Evolutionary conservation across 2,329 filamentous ascomycete genomes (phyloP), one percentile per base, ranked within the genome.

Genomic region (Aureobasidium sp.): DNA sequence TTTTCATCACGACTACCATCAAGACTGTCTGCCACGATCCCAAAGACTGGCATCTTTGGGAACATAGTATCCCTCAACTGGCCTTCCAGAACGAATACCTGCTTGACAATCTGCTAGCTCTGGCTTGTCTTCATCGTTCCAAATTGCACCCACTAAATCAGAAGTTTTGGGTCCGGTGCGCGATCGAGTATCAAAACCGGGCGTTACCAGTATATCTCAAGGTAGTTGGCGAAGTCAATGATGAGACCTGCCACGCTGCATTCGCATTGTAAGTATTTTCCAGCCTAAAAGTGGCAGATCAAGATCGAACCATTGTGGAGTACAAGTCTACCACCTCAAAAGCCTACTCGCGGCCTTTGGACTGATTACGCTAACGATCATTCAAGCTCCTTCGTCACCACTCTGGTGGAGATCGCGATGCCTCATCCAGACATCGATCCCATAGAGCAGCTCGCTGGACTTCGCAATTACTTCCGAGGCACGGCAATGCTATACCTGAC

Each of bases 11-110:
- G 6, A 44, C 34, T 20, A 61, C 47, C 27, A 34, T 44, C 39
- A 52, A 61, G 29, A 61, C 47, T 8, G 9, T 52, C 29, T 36
- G 25, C n/a, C 47, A 51, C 11, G 57, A 61, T 44, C 57, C 57
- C 14, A 61, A 61, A 17, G 57, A 61, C 31, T 52, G 45, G 47
- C 27, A 61, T 9, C 36, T 52, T 47, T 61, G 45, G 45, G 47
- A 51, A 25, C 17, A 29, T 52, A 36, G 22, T 11, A 44, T 61
- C 8, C 57, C 57, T n/a, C 37, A 36, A 25, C n/a, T 61, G 22
- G 57, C 57, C 17, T 61, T 61, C 5, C 25, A 61, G 3, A 34
- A 52, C 15, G 47, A 41, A 6, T 61, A 51, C 20, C 36, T 61
- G 17, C 57, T 61, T 14, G 57, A 61, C 17, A 20, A 22, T 17